Evolutionary conservation across 306 rosid genomes (phyloP), one percentile per base, ranked within the genome.

Genomic region (Vachellia collinsii): DNA sequence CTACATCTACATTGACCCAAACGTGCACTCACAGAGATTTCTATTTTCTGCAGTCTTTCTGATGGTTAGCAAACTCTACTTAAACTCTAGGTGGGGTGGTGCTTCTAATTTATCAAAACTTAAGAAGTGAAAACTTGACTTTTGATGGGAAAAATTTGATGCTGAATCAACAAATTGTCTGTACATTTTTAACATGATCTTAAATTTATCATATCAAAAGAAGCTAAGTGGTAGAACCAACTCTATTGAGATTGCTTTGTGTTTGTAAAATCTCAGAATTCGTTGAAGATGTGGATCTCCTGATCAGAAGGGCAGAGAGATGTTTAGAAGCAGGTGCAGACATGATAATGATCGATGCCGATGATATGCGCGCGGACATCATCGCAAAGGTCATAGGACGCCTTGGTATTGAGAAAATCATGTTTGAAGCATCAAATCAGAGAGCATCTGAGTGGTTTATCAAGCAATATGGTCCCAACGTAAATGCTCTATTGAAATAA

Each of bases 271-370:
- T 58, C 14, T n/a, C 90, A 95, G 99, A 95, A 77, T 76, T 86
- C 61, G 89, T 95, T 58, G 99, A 93, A 84, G 98, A 91, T 85
- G 98, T 88, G 77, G 94, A 95, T 86, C 92, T 93, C 46, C 68
- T 95, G 89, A 84, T 91, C 88, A 88, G 94, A 82, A 91, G 85
- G 83, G 96, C 99, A 11, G 99, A 91, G 91, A 89, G 98, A 83
- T 95, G 99, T 82, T 84, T 95, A 77, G 97, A 95, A 85, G 98
- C 94, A 8, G 99, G 98, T 75, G 99, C 99, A n/a, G 98, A 90
- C 87, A 90, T 88, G 94, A 90, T 93, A 85, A 83, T 91, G 97
- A 90, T 90, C 3, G 98, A 90, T 63, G 97, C 96, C 22, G 97
- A 88, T 72, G 93, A 88, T 89, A 85, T 95, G 77, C 88, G 97